Conservation (phyloP, 768 basidiomycete species). For the Agaricus blazei region DNA sequence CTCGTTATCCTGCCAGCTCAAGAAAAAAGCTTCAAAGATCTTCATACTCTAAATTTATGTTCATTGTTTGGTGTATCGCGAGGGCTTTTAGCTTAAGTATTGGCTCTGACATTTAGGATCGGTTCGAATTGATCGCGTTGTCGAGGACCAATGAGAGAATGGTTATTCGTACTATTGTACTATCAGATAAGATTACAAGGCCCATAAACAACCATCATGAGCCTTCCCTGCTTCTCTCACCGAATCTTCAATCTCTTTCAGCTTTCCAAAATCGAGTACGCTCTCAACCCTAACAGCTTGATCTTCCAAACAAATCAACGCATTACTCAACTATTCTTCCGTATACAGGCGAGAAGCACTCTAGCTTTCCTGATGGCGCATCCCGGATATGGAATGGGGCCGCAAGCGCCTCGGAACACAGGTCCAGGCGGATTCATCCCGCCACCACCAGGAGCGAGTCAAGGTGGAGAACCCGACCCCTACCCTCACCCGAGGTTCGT, state of each 20-base stretch:
- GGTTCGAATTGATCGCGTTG: no score
- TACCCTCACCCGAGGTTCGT: conserved; percentile 10
- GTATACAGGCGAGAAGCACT: background rate
- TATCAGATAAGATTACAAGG: conserved; percentile 7
- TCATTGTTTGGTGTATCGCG: no score
- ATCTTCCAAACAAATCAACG: no score
- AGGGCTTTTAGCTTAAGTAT: no score
- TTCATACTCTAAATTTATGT: no score
- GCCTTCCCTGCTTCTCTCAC: background rate
- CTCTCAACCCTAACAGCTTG: background rate
- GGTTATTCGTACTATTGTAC: background rate
- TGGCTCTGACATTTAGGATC: no score
- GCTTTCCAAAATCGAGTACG: background rate
- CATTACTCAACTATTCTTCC: no score
- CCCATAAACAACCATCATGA: conserved; percentile 1
- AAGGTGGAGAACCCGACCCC: conserved; percentile 23
- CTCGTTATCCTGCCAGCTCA: no score
- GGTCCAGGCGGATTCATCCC: conserved; percentile 20
- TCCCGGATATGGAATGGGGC: conserved; percentile 2
- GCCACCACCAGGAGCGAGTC: conserved; percentile 26
- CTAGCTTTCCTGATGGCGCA: background rate
- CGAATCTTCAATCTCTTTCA: no score
- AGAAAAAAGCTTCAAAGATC: no score
- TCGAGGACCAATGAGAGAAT: no score
- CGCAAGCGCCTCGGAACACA: background rate